Conservation (phyloP, 2,329 filamentous ascomycete species). For the Ceratocystis lukuohia region DNA sequence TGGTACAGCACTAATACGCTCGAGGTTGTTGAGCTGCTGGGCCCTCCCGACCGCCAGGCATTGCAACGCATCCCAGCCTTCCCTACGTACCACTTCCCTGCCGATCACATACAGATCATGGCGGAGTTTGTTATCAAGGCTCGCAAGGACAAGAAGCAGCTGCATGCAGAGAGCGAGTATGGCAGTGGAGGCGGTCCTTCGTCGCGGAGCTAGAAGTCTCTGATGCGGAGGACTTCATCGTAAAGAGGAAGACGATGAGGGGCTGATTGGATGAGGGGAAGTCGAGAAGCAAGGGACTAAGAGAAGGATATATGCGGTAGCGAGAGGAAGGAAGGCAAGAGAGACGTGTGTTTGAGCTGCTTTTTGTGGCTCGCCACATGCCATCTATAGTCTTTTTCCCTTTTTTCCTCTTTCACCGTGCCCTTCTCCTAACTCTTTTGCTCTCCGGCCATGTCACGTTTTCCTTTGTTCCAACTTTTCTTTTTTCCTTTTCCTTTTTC, state of each 20-base stretch:
- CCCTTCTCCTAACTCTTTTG: not conserved
- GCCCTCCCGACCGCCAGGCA: constrained; percentile 74
- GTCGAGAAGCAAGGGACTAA: not conserved
- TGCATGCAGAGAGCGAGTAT: constrained; percentile 46
- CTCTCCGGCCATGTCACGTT: not conserved
- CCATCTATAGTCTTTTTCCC: not conserved
- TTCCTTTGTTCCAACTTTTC: not conserved
- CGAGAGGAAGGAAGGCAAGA: not conserved
- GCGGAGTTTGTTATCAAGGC: constrained; percentile 82
- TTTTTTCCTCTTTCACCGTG: not conserved
- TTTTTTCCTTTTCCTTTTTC: not conserved
- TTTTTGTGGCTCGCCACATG: not conserved
- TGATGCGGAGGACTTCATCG: not conserved
- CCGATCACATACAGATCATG: constrained; percentile 81
- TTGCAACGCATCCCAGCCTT: constrained; percentile 80
- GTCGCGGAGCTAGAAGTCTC: constrained; percentile 2
- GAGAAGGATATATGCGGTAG: not conserved
- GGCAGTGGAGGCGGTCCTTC: constrained; percentile 26
- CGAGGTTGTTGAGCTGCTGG: constrained; percentile 70
- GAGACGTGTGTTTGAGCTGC: not conserved
- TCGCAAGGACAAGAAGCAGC: constrained; percentile 65
- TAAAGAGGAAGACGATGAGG: not conserved
- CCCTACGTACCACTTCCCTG: constrained; percentile 87
- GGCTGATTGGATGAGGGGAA: not conserved
- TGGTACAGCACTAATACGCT: constrained; percentile 91